Base-by-base conservation (phyloP, 306 rosid species). In the Mimosa bimucronata region DNA sequence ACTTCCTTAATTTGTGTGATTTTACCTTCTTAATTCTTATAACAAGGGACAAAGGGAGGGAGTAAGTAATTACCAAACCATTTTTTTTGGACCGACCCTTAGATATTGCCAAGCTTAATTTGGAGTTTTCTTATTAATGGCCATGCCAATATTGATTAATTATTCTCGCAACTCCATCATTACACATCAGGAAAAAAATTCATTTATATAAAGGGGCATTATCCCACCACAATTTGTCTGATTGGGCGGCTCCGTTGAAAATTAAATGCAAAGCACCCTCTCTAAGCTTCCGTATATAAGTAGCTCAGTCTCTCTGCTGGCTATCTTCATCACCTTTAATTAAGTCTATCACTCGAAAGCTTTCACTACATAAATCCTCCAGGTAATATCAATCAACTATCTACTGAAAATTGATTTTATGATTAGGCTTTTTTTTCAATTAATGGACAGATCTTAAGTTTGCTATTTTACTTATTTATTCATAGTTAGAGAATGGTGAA, bases 201-300 rank as follows among this genome's bases (percentile, higher is more conserved):
- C 38, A 21, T 53, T 62, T 44, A 45, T 16, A 34, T 6, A 29
- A 40, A 25, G 31, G 21, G 64, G 29, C 57, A 64, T 13, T 16
- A 12, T 71, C 71, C 85, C 82, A 82, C 85, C 61, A 8, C 28
- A 28, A 14, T 45, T 23, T 82, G 75, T 55, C 79, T 77, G 57
- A 65, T 65, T 42, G 44, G 72, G 71, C 5, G 67, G 30, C 29
- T 28, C 42, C 65, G 74, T 41, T n/a, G 62, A 37, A 65, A 37
- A 25, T 30, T 23, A 8, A 8, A 75, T 37, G 26, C 77, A 9
- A 48, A 48, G 41, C 28, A 26, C n/a, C n/a, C 48, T 21, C 14
- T 57, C 26, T 50, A 50, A 50, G 57, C 23, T 11, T 26, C 60
- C 29, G 10, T 52, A 5, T 53, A 40, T 55, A 74, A 66, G 30